Conservation (phyloP, 2,329 filamentous ascomycete species). For the Grosmannia clavigera region DNA sequence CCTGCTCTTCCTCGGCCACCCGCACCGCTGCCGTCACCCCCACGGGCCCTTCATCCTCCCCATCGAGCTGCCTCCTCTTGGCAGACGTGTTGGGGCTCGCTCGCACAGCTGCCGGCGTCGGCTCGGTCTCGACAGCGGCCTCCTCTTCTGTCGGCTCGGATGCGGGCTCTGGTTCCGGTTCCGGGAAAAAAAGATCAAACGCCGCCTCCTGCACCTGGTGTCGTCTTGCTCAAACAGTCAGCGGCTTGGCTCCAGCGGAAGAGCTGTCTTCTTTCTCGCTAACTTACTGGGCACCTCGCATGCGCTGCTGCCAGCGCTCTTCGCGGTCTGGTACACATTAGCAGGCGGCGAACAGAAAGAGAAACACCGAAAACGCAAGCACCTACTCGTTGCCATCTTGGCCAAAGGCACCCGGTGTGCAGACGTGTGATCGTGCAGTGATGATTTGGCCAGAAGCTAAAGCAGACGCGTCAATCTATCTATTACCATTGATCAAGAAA, state of each 20-base stretch:
- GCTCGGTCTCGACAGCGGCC: conserved; percentile 4
- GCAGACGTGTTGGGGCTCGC: conserved; percentile 35
- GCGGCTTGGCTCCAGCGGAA: neutral
- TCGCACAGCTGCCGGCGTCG: conserved; percentile 11
- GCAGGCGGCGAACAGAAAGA: neutral
- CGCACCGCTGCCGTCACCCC: neutral
- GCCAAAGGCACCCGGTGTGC: neutral
- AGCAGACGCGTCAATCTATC: neutral
- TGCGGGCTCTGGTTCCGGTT: neutral
- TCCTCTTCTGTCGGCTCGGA: neutral
- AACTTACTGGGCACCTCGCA: conserved; percentile 50
- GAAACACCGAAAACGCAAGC: neutral
- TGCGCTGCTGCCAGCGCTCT: conserved; percentile 51
- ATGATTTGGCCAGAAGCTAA: neutral
- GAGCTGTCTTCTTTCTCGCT: neutral
- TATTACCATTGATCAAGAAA: neutral
- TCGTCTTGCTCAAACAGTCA: conserved; percentile 23
- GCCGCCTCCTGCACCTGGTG: conserved; percentile 48
- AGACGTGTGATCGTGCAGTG: neutral
- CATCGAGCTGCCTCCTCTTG: conserved; percentile 29
- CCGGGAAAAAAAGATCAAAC: conserved; percentile 36
- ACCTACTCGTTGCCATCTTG: neutral
- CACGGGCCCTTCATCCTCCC: neutral
- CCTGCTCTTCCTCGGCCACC: conserved; percentile 23
- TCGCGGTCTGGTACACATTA: conserved; percentile 33